Evolutionary conservation across 2,329 filamentous ascomycete species (phyloP), one percentile per base, ranked within the genome.

Genomic region (Sporothrix brasiliensis): DNA sequence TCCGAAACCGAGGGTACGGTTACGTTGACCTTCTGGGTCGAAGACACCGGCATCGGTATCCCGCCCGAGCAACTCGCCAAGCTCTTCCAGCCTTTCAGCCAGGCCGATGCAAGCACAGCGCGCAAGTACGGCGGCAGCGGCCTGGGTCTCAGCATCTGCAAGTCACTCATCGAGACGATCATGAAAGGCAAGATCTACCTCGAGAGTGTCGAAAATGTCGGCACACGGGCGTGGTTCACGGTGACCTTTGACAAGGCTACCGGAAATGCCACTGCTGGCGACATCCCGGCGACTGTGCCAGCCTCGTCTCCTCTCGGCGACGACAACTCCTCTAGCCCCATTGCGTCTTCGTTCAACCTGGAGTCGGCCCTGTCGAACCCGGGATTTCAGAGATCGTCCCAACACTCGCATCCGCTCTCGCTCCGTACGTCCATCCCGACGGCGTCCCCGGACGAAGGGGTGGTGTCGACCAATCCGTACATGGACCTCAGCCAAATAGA

Each of bases 61-160:
- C 90, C 92, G 0, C 87, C 91, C 24, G 90, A 94, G 77, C 90
- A 94, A 75, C 85, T 94, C 65, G 88, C 90, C 72, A 95, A 95
- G 73, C 85, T 97, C 1, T 97, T 97, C 85, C 88, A 93, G 75
- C 94, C 94, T 0, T 97, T 97, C 77, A 94, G 92, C 69, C 94
- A 97, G 80, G 94, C 94, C 1, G 94, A 97, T 79, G 91, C 91
- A 63, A 95, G 92, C 75, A 97, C 93, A 2, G 93, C 93, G 69
- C 86, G 94, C 68, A 95, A 93, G 77, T 97, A 97, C 75, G 94
- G 94, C 53, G 94, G 94, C 56, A 97, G 93, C 74, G 94, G 94
- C 30, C 88, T 97, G 2, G 94, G 94, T 1, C 84, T 97, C 56
- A 96, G 92, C 77, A 97, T 97, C 74, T 97, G 94, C 86, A 97